These are phyloP conservation scores for Mycena galericulata DNA, from an alignment of 768 basidiomycete species.

Conservation along the genomic window DNA sequence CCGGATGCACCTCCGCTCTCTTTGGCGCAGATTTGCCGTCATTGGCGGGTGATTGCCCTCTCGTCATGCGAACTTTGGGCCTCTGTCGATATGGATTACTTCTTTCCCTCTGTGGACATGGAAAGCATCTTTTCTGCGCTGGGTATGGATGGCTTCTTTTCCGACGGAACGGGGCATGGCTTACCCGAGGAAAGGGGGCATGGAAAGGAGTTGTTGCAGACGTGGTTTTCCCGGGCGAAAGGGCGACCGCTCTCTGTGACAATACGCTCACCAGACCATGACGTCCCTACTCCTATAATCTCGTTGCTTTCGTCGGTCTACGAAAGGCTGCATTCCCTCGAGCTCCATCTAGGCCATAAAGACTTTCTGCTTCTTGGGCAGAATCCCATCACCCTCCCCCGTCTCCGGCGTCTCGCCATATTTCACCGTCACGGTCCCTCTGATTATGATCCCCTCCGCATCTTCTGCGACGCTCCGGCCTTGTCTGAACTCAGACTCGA, in stretches of 20 bases:
- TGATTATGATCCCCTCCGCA: background rate
- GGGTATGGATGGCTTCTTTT: background rate
- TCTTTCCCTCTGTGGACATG: too few relatives aligned
- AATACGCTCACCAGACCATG: background rate
- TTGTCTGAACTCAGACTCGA: background rate
- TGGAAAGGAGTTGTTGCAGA: conserved; percentile 3
- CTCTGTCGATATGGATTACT: too few relatives aligned
- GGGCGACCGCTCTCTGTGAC: conserved; percentile 4
- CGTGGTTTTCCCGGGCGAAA: conserved; percentile 5
- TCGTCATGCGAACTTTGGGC: background rate
- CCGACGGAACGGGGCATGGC: background rate
- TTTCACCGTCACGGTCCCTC: background rate
- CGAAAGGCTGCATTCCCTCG: background rate
- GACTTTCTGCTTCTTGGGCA: background rate
- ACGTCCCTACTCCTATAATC: background rate
- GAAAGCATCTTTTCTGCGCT: too few relatives aligned
- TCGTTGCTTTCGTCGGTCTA: background rate
- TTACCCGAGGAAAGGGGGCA: too few relatives aligned
- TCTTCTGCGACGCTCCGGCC: background rate
- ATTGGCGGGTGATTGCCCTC: conserved; percentile 6
- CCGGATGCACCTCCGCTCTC: background rate
- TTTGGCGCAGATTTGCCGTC: background rate
- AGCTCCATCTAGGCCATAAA: background rate
- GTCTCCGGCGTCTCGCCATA: conserved; percentile 1
- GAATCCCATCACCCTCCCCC: background rate